A percentile compares a stretch with the other conserved stretches of the same genome.
These are phyloP conservation scores for Cymodocea nodosa DNA, from an alignment of 116 monocot genomes.

Conservation along the genomic window DNA sequence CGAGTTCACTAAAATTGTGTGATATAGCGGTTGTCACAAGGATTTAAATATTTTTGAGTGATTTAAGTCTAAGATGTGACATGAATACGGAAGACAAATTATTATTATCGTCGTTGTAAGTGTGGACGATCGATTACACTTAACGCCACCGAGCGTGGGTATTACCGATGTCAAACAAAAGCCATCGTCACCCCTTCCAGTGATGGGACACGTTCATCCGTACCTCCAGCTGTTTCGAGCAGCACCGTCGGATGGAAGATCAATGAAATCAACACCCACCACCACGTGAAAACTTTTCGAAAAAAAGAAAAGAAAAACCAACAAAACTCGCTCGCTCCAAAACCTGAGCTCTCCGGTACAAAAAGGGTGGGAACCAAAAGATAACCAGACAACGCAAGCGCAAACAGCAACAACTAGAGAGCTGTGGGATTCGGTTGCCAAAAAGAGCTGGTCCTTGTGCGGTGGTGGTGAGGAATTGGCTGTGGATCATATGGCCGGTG, in stretches of 20 bases:
- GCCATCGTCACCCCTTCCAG: not conserved
- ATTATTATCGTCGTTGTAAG: no score
- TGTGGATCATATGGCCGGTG: conserved; percentile 4
- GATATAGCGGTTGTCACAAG: no score
- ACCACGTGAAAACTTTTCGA: not conserved
- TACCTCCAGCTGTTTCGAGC: conserved; percentile 2
- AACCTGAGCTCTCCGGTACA: not conserved
- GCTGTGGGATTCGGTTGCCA: not conserved
- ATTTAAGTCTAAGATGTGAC: no score
- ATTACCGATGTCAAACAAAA: no score
- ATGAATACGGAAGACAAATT: no score
- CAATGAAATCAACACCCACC: not conserved
- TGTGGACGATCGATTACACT: no score
- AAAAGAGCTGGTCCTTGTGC: not conserved
- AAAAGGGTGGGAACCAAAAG: not conserved
- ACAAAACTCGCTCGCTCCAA: not conserved
- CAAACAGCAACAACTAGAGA: no score
- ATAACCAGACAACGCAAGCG: not conserved
- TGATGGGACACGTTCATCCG: no score
- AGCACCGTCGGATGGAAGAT: conserved; percentile 2
- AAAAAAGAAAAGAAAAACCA: no score
- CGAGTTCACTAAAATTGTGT: no score
- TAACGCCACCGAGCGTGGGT: no score
- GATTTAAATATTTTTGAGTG: no score
- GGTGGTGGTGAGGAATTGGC: not conserved